Conservation (phyloP, 306 rosid genomes). For the Prosopis cineraria region DNA sequence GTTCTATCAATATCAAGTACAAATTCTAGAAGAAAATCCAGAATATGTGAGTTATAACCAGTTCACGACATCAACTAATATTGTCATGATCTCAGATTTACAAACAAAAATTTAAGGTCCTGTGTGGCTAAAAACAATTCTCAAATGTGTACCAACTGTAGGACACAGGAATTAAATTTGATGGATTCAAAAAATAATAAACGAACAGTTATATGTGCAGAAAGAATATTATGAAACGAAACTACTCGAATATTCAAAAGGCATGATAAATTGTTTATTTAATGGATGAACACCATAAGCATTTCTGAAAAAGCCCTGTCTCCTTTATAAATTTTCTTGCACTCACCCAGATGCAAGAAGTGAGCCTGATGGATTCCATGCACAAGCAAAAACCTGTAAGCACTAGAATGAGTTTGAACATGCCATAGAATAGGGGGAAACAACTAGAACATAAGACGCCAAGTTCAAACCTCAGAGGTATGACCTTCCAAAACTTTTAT, state of each 20-base stretch:
- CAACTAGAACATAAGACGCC: constrained; percentile 18
- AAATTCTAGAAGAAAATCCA: constrained; percentile 18
- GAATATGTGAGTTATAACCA: neutral
- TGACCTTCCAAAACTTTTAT: constrained; percentile 67
- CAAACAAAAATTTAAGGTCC: neutral
- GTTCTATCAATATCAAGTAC: neutral
- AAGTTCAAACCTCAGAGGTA: constrained; percentile 59
- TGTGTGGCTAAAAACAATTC: neutral
- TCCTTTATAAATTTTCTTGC: constrained; percentile 1
- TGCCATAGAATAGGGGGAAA: neutral
- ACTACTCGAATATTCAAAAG: constrained; percentile 9
- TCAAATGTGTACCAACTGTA: neutral
- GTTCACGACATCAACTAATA: neutral
- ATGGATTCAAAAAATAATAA: constrained; percentile 4
- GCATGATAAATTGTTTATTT: neutral
- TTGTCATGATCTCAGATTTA: neutral
- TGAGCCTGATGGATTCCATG: constrained; percentile 71
- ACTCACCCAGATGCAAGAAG: constrained; percentile 82
- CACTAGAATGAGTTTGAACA: constrained; percentile 13
- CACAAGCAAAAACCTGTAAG: constrained; percentile 71
- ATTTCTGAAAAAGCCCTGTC: neutral
- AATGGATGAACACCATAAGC: neutral
- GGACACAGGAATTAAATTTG: neutral
- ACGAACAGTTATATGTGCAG: neutral
- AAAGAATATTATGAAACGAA: neutral